phyloP scores from a whole-genome alignment of 1,284 basidiomycete species.

The Ceratorhiza oryzae-sativae region DNA sequence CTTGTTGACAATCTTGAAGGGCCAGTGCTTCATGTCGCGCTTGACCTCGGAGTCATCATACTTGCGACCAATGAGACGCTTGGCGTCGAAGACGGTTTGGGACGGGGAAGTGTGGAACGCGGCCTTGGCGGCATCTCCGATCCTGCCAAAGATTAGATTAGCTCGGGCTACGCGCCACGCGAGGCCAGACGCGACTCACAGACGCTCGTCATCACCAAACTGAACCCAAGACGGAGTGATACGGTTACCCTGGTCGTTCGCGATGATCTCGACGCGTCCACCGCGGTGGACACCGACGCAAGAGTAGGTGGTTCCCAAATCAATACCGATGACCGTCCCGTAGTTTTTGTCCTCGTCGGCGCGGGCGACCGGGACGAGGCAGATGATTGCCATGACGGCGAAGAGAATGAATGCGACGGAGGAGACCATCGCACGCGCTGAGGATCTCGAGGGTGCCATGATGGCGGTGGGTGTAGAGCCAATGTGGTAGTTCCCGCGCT shows the following conservation, averaged over 20 bases:
- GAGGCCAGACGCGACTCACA: conserved; percentile 58
- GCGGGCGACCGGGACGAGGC: conserved; percentile 37
- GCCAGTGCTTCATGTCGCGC: conserved; percentile 88
- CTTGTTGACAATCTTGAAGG: conserved; percentile 82
- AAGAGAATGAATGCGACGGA: conserved; percentile 37
- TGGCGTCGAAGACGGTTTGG: conserved; percentile 98
- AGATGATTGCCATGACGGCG: conserved; percentile 37
- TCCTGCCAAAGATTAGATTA: conserved; percentile 44
- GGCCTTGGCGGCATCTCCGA: conserved; percentile 82
- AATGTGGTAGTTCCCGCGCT: not conserved
- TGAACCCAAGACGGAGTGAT: conserved; percentile 96
- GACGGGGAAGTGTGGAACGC: conserved; percentile 83
- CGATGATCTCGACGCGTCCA: conserved; percentile 94
- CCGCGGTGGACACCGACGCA: conserved; percentile 81
- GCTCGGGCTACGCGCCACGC: not conserved
- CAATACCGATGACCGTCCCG: conserved; percentile 95
- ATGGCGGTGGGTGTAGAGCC: conserved; percentile 15
- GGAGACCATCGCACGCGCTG: conserved; percentile 35
- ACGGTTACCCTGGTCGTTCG: conserved; percentile 97
- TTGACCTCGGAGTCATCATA: conserved; percentile 79
- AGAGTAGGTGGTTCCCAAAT: conserved; percentile 65
- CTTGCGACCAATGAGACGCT: conserved; percentile 94
- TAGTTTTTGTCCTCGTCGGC: conserved; percentile 64
- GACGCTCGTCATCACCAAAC: conserved; percentile 90
- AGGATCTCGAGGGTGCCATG: conserved; percentile 37